phyloP scores from a whole-genome alignment of 148 eudicot genomes.

The Nepenthes mirabilis region DNA sequence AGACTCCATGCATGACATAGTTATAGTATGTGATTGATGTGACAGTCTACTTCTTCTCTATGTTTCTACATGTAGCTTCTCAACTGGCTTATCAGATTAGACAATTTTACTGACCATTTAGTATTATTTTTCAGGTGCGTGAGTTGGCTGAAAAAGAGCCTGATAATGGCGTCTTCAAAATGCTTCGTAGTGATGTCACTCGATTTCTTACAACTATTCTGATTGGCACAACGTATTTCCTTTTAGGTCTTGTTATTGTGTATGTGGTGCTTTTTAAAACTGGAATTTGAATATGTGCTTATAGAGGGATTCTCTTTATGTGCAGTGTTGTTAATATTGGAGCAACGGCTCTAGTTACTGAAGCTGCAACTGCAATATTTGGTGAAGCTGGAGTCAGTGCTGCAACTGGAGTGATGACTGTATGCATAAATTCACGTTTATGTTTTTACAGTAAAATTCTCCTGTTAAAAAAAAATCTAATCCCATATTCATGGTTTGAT shows the following conservation, averaged over 20 bases:
- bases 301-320: conserved; percentile 16
- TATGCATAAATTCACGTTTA: conserved; percentile 19
- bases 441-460: not conserved
- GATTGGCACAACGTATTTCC: conserved; percentile 86
- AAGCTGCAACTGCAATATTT: conserved; percentile 86
- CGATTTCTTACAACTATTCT: conserved; percentile 93
- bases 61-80: too few relatives aligned
- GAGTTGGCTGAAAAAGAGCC: conserved; percentile 96
- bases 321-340: conserved; percentile 91
- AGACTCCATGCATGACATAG: too few relatives aligned
- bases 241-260: conserved; percentile 1
- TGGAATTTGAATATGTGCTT: conserved; percentile 16
- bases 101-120: too few relatives aligned
- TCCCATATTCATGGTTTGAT: too few relatives aligned
- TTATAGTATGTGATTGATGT: too few relatives aligned
- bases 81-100: too few relatives aligned
- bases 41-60: too few relatives aligned
- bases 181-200: conserved; percentile 89
- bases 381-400: conserved; percentile 97
- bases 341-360: conserved; percentile 95
- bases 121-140: conserved; percentile 41
- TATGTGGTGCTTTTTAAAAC: conserved; percentile 2
- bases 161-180: conserved; percentile 76
- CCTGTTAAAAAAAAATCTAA: too few relatives aligned
- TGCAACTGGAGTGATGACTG: conserved; percentile 98